Conservation (phyloP, 148 eudicot species). For the Mesembryanthemum crystallinum region DNA sequence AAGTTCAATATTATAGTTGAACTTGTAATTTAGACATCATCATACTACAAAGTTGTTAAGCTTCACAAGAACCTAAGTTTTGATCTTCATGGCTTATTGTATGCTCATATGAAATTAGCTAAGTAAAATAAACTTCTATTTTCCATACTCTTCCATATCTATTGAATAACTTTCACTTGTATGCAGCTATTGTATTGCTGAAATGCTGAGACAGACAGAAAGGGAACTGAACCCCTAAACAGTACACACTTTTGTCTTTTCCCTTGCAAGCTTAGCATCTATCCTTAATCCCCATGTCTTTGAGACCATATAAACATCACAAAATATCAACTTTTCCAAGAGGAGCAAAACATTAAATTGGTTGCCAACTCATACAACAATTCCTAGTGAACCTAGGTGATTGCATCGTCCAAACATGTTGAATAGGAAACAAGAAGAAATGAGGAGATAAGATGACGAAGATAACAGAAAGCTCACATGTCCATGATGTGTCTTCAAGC, state of each 20-base stretch:
- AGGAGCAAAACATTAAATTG: neutral
- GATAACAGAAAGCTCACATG: constrained; percentile 62
- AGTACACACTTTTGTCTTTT: neutral
- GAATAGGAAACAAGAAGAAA: constrained; percentile 3
- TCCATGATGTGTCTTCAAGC: constrained; percentile 98
- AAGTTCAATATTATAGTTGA: too few species aligned
- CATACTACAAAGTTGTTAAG: neutral
- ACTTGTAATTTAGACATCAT: neutral
- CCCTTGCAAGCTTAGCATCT: neutral
- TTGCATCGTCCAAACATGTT: neutral
- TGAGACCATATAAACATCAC: neutral
- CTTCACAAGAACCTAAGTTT: neutral
- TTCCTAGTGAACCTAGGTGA: neutral
- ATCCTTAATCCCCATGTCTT: neutral
- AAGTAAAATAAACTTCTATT: neutral
- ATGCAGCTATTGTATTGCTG: neutral
- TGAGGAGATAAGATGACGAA: constrained; percentile 6
- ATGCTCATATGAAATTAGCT: neutral
- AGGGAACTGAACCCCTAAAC: neutral
- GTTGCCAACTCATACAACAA: neutral
- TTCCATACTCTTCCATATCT: neutral
- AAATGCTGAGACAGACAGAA: neutral
- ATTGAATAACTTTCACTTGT: neutral
- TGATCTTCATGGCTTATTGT: neutral
- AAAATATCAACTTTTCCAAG: neutral